Percentiles rank a stretch among this genome's conserved stretches.
Conservation (phyloP, 2,329 filamentous ascomycete species). For the Verticillium longisporum region DNA sequence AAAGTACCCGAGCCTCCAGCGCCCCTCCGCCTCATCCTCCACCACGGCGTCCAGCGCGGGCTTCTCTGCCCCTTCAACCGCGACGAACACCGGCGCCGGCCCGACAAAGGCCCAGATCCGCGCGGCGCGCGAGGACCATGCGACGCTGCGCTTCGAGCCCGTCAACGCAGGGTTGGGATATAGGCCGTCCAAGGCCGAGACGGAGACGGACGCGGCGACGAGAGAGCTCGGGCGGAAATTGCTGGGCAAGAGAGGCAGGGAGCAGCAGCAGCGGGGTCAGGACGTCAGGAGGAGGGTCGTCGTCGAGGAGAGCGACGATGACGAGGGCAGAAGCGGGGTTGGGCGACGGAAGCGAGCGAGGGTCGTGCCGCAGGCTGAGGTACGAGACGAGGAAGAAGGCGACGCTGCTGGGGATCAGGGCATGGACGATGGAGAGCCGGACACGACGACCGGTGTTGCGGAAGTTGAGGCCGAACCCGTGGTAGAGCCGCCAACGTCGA, state of each 20-base stretch:
- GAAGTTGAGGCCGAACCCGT: background rate
- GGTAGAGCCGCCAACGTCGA: background rate
- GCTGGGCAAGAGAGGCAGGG: conserved; percentile 14
- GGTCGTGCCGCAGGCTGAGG: background rate
- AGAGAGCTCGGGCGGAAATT: conserved; percentile 23
- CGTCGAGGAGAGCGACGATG: conserved; percentile 22
- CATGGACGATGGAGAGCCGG: background rate
- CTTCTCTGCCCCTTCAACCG: conserved; percentile 11
- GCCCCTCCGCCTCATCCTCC: conserved; percentile 5
- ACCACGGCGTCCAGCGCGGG: background rate
- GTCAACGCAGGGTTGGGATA: conserved; percentile 36
- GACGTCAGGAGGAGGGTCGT: conserved; percentile 7
- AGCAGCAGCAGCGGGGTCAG: background rate
- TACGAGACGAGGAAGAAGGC: background rate
- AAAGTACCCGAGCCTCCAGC: conserved; percentile 8
- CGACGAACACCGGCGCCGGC: background rate
- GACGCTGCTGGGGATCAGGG: background rate
- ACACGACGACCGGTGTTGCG: background rate
- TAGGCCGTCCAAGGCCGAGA: conserved; percentile 16
- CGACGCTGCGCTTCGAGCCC: conserved; percentile 8
- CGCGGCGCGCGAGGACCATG: conserved; percentile 5
- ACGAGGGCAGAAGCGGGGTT: conserved; percentile 26
- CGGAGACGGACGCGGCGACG: conserved; percentile 16
- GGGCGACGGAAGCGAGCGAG: conserved; percentile 28
- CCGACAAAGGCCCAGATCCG: background rate